Percentiles rank a stretch among this genome's conserved stretches.
Conservation (phyloP, 2,329 filamentous ascomycete species). For the Fusarium xylarioides region DNA sequence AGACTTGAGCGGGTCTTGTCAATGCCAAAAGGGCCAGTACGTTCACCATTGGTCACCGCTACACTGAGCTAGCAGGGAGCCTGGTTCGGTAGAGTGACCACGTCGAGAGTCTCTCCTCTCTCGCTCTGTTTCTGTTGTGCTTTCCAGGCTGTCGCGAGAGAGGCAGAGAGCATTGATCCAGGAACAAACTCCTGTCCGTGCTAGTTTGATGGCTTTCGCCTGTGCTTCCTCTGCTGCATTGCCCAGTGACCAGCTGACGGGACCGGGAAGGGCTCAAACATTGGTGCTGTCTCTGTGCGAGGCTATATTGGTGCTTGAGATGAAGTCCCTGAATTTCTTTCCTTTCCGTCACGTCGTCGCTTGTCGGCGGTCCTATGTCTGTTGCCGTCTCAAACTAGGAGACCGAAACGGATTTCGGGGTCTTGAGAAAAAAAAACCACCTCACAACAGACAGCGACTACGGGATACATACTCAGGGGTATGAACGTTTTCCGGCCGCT, state of each 20-base stretch:
- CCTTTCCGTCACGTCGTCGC: slow-evolving; percentile 10
- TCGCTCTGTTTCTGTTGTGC: slow-evolving; percentile 7
- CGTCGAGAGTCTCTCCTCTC: slow-evolving; percentile 13
- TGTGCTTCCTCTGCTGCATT: slow-evolving; percentile 25
- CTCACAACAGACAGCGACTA: neutral
- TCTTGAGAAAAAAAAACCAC: slow-evolving; percentile 1
- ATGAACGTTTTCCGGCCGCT: slow-evolving; percentile 4
- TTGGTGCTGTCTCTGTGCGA: slow-evolving; percentile 31
- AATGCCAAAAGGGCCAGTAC: slow-evolving; percentile 35
- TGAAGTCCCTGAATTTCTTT: slow-evolving; percentile 36
- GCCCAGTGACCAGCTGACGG: slow-evolving; percentile 24
- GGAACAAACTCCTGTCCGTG: slow-evolving; percentile 25
- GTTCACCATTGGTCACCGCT: slow-evolving; percentile 42
- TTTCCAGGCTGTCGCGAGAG: slow-evolving; percentile 1
- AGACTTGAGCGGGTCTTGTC: slow-evolving; percentile 44
- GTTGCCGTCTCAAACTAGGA: slow-evolving; percentile 16
- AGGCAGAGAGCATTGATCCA: slow-evolving; percentile 24
- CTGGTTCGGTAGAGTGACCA: slow-evolving; percentile 28
- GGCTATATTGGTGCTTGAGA: slow-evolving; percentile 9
- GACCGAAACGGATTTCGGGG: slow-evolving; percentile 30
- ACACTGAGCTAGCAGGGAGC: slow-evolving; percentile 48
- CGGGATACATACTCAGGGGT: slow-evolving; percentile 17
- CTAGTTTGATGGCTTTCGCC: slow-evolving; percentile 17
- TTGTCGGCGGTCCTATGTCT: slow-evolving; percentile 9
- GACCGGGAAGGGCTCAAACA: slow-evolving; percentile 25